Evolutionary conservation across 129 eudicot species (phyloP).

Genomic region (Smallanthus sonchifolius): DNA sequence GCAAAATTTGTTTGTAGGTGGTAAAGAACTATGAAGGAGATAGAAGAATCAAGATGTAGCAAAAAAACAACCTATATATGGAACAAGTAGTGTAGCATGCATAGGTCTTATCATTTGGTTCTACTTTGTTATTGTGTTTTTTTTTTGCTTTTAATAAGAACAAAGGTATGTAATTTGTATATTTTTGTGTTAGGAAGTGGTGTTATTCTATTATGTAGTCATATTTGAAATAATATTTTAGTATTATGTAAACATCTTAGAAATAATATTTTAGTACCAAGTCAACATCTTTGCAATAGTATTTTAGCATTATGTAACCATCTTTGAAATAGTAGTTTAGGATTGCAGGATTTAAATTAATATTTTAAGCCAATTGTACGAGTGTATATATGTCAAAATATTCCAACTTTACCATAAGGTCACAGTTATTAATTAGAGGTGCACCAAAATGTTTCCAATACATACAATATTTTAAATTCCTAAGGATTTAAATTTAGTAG

Average conservation of each 20-base stretch:
- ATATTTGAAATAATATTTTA: background rate
- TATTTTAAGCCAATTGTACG: background rate
- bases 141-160: background rate
- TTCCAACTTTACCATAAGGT: background rate
- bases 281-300: background rate
- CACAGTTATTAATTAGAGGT: background rate
- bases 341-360: background rate
- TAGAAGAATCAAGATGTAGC: background rate
- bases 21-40: background rate
- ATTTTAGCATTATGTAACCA: background rate
- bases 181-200: background rate
- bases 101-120: conserved; percentile 5
- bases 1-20: conserved; percentile 10
- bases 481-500: no score
- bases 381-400: background rate
- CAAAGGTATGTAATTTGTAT: background rate
- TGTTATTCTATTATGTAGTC: background rate
- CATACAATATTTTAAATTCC: no score
- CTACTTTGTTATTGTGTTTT: background rate
- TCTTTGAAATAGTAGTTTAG: background rate
- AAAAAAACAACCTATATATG: background rate
- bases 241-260: background rate
- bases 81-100: conserved; percentile 3
- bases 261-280: background rate
- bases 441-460: background rate